Evolutionary conservation across 495 filamentous ascomycete species (phyloP).

Genomic region (Penicillium cataractarum): DNA sequence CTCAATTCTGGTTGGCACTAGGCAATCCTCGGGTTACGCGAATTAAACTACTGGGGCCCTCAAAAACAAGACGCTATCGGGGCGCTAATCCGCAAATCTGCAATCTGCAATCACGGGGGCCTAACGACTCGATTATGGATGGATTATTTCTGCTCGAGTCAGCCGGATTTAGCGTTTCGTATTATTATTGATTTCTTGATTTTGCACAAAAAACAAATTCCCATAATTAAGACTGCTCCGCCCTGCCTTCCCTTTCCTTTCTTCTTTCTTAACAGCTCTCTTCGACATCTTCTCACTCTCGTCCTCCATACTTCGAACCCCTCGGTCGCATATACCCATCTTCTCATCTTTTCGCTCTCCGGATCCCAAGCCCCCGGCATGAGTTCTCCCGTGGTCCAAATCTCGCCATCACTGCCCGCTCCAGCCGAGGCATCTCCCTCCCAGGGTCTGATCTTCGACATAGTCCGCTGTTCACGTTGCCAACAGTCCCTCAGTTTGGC

Average conservation of each 20-base stretch:
- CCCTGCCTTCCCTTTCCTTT: slow-evolving; percentile 4
- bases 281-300: not conserved
- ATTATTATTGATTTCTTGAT: not conserved
- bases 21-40: not conserved
- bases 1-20: too few relatives aligned
- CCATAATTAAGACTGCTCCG: slow-evolving; percentile 11
- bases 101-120: not conserved
- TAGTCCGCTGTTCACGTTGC: slow-evolving; percentile 54
- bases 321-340: not conserved
- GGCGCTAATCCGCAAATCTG: not conserved
- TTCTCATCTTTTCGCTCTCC: not conserved
- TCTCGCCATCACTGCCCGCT: slow-evolving; percentile 23
- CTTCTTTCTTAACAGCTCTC: not conserved
- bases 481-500: slow-evolving; percentile 52
- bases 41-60: slow-evolving; percentile 19
- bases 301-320: not conserved
- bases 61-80: not conserved
- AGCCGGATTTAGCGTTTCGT: not conserved
- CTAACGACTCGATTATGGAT: not conserved
- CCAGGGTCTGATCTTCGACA: slow-evolving; percentile 36
- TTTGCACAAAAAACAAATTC: not conserved
- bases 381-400: slow-evolving; percentile 45
- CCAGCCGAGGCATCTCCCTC: slow-evolving; percentile 13
- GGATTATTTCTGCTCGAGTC: not conserved
- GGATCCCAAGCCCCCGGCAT: slow-evolving; percentile 29